Evolutionary conservation across 495 filamentous ascomycete genomes (phyloP), one percentile per base, ranked within the genome.

Genomic region (Clohesyomyces aquaticus): DNA sequence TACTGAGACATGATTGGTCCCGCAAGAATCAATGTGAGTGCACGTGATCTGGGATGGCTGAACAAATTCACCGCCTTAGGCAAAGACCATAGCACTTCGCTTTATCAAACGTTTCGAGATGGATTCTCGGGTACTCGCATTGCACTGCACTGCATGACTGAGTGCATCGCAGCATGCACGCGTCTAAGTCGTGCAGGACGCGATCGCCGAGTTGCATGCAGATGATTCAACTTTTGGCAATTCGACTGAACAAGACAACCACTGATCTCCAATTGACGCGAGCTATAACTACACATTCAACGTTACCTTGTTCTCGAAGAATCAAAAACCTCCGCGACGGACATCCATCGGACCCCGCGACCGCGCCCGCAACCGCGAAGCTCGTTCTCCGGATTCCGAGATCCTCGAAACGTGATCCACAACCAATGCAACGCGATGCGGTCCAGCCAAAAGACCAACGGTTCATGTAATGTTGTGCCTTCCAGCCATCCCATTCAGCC

Each of bases 181-280:
- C 6, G n/a, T 52, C 3, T 26, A 52, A 22, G 25, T 52, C 48
- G 25, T 52, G 48, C 48, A 52, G 48, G 48, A 23, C 8, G 48
- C 32, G 48, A 26, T 52, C 48, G 19, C 3, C 48, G 10, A 28
- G 48, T 6, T 52, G 48, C 48, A 52, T 52, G 12, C 48, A 28
- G 48, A 52, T 14, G 45, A 18, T 48, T 18, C 21, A 48, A 48
- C 32, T 38, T 38, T 14, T 14, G 6, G 35, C 35, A 42, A 42
- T 42, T 42, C 35, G 35, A 42, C 35, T 9, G 9, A 9, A n/a
- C 35, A 42, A 9, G 9, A 21, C 45, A 49, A 49, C 10, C 45
- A 19, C 19, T 49, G 45, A 49, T n/a, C n/a, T n/a, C n/a, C n/a
- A n/a, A n/a, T n/a, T n/a, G n/a, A n/a, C n/a, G n/a, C n/a, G n/a